Percentiles rank a stretch among this genome's conserved stretches.
These are phyloP conservation scores for Aspergillus neotritici DNA, from an alignment of 2,329 filamentous ascomycete species.

Conservation along the genomic window DNA sequence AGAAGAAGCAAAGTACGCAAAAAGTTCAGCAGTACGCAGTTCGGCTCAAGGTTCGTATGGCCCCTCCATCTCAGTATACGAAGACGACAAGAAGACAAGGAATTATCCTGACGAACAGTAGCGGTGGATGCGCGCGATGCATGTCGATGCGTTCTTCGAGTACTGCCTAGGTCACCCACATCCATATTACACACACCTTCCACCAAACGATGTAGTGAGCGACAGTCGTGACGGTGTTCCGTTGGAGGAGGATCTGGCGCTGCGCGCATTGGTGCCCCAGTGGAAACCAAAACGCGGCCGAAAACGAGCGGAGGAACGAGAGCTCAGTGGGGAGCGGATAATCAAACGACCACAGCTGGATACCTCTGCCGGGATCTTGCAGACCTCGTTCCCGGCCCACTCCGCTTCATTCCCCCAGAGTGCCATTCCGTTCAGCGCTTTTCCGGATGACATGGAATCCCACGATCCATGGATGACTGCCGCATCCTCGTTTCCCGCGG, in stretches of 20 bases:
- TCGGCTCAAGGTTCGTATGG: constrained; percentile 64
- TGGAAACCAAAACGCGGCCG: constrained; percentile 57
- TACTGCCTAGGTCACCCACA: constrained; percentile 75
- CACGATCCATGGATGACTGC: constrained; percentile 35
- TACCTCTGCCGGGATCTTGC: constrained; percentile 44
- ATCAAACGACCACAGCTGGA: constrained; percentile 60
- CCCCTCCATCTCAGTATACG: no score
- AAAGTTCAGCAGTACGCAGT: constrained; percentile 95
- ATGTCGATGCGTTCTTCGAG: constrained; percentile 90
- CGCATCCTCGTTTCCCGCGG: constrained; percentile 40
- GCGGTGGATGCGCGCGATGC: constrained; percentile 97
- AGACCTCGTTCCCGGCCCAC: constrained; percentile 39
- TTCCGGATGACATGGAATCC: constrained; percentile 50
- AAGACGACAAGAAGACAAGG: no score
- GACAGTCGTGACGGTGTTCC: constrained; percentile 73
- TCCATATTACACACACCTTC: constrained; percentile 73
- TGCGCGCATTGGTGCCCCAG: constrained; percentile 76
- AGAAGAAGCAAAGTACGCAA: constrained; percentile 82
- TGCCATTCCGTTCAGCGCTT: constrained; percentile 48
- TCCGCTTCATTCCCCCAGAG: constrained; percentile 48
- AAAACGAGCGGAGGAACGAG: constrained; percentile 57
- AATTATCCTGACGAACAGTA: constrained; percentile 26
- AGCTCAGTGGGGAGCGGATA: constrained; percentile 50
- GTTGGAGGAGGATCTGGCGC: constrained; percentile 80
- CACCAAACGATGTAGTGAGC: constrained; percentile 56